Evolutionary conservation across 2,329 filamentous ascomycete genomes (phyloP).

Genomic region (Talaromyces sp.): DNA sequence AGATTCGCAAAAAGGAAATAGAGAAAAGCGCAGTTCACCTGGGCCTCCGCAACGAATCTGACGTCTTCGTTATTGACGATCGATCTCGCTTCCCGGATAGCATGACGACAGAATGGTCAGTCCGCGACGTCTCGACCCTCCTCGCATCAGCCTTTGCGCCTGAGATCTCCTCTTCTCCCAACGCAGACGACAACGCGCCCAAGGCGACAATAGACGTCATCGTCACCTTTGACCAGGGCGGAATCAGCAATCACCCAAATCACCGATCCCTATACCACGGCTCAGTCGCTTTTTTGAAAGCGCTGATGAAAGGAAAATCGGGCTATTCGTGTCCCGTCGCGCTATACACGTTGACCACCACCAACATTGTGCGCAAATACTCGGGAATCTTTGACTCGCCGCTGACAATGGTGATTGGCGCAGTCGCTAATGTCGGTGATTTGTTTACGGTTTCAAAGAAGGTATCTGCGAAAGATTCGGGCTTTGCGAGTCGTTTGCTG

Average conservation of each 20-base stretch:
- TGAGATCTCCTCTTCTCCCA: constrained; percentile 38
- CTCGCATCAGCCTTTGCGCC: constrained; percentile 71
- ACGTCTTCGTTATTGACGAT: constrained; percentile 81
- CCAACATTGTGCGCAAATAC: constrained; percentile 75
- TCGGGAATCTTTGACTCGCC: constrained; percentile 67
- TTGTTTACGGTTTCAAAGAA: constrained; percentile 16
- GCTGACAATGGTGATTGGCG: constrained; percentile 58
- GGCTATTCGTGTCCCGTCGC: constrained; percentile 69
- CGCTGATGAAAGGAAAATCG: constrained; percentile 56
- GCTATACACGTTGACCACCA: constrained; percentile 75
- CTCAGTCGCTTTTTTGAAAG: constrained; percentile 63
- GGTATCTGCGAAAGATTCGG: constrained; percentile 45
- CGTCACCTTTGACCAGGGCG: constrained; percentile 79
- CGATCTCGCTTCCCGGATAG: constrained; percentile 75
- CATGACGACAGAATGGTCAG: constrained; percentile 75
- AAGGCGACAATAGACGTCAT: constrained; percentile 66
- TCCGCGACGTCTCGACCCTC: constrained; percentile 61
- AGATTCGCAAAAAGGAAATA: constrained; percentile 76
- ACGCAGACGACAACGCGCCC: constrained; percentile 40
- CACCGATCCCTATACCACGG: constrained; percentile 86
- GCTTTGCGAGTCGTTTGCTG: constrained; percentile 51
- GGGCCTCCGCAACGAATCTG: constrained; percentile 66
- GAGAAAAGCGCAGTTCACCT: constrained; percentile 71
- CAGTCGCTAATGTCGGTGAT: constrained; percentile 31
- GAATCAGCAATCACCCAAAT: constrained; percentile 86